Evolutionary conservation across 2,329 filamentous ascomycete genomes (phyloP).

Genomic region (Colletotrichum eleusines): DNA sequence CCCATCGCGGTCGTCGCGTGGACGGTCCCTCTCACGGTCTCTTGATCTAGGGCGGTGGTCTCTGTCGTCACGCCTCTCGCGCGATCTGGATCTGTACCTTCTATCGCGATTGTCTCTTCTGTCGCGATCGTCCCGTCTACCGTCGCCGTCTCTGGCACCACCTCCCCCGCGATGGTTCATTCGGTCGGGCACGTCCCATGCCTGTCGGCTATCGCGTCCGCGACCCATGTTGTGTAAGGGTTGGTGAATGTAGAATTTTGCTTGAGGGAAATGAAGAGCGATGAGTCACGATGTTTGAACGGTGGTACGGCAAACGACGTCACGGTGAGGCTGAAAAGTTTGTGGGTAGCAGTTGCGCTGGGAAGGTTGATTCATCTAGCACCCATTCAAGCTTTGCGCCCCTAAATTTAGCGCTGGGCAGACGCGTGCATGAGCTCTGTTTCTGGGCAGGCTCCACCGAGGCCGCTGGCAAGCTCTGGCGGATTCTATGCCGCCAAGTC

Average conservation of each 20-base stretch:
- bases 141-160: conserved; percentile 48
- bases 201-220: conserved; percentile 65
- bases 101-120: conserved; percentile 42
- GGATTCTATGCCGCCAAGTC: neutral
- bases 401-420: conserved; percentile 28
- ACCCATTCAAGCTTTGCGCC: conserved; percentile 16
- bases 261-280: neutral
- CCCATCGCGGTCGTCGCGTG: conserved; percentile 52
- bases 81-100: conserved; percentile 51
- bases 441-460: conserved; percentile 23
- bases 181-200: conserved; percentile 69
- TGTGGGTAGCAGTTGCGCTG: neutral
- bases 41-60: conserved; percentile 46
- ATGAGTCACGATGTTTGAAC: neutral
- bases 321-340: conserved; percentile 36
- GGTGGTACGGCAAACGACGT: conserved; percentile 21
- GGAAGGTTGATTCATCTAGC: conserved; percentile 1
- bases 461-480: conserved; percentile 16
- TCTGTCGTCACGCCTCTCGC: conserved; percentile 49
- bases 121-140: conserved; percentile 46
- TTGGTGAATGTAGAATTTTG: neutral
- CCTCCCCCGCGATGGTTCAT: conserved; percentile 49
- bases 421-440: conserved; percentile 18
- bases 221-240: conserved; percentile 23
- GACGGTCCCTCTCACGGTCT: conserved; percentile 52